Evolutionary conservation across 495 filamentous ascomycete species (phyloP).

Genomic region (Entonaema liquescens): DNA sequence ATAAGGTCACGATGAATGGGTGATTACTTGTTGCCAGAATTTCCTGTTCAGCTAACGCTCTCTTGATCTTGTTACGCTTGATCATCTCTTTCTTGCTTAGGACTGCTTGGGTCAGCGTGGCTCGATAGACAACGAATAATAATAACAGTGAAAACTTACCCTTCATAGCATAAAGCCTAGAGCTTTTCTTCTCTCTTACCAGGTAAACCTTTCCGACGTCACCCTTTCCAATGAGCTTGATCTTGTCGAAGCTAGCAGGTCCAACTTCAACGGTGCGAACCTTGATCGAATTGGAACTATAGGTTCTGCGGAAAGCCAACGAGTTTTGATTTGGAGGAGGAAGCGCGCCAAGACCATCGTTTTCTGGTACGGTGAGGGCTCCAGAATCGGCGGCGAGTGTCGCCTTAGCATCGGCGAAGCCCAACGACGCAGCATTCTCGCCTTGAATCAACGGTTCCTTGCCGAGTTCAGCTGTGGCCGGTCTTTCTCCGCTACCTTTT

Average conservation of each 20-base stretch:
- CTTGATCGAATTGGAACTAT: conserved; percentile 99
- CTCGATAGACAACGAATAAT: background rate
- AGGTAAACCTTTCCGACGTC: conserved; percentile 99
- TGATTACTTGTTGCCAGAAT: conserved; percentile 98
- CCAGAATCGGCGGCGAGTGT: conserved; percentile 39
- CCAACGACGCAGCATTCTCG: conserved; percentile 63
- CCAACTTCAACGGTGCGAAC: conserved; percentile 96
- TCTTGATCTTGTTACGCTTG: conserved; percentile 99
- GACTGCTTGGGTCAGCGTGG: conserved; percentile 67
- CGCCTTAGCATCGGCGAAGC: conserved; percentile 56
- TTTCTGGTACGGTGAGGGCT: conserved; percentile 48
- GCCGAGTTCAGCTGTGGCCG: conserved; percentile 79
- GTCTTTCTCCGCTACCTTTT: conserved; percentile 70
- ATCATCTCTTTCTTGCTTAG: conserved; percentile 99
- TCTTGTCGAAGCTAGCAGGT: conserved; percentile 97
- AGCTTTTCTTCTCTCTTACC: conserved; percentile 96
- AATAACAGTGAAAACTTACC: conserved; percentile 60
- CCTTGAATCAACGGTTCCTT: conserved; percentile 77
- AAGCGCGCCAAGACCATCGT: conserved; percentile 55
- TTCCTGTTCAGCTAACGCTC: conserved; percentile 95
- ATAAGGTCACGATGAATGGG: conserved; percentile 97
- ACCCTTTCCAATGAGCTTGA: conserved; percentile 98
- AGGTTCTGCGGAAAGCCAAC: conserved; percentile 87
- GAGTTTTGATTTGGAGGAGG: conserved; percentile 60
- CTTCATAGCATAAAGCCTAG: conserved; percentile 97